A percentile compares a stretch with the other conserved stretches of the same genome.
Conservation (phyloP, 1,284 basidiomycete genomes). For the Leccinum pallidistipes region DNA sequence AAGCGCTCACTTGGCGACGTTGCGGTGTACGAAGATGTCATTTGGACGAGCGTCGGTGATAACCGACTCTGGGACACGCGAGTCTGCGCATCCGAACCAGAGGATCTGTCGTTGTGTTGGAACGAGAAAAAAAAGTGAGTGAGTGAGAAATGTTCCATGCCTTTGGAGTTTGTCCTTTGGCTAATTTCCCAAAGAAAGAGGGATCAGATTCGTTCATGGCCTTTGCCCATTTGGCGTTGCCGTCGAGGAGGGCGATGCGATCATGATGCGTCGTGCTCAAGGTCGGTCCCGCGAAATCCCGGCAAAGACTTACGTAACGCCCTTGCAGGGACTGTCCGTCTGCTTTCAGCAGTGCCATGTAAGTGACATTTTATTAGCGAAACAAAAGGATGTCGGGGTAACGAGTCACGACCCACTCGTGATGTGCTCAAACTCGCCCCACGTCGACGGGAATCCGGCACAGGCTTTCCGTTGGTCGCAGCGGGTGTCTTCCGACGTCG, state of each 20-base stretch:
- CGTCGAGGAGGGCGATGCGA: slow-evolving; percentile 41
- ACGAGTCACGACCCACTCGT: slow-evolving; percentile 15
- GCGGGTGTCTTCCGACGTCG: slow-evolving; percentile 8
- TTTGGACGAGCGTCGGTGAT: slow-evolving; percentile 57
- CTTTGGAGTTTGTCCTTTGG: slow-evolving; percentile 73
- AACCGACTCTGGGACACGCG: slow-evolving; percentile 62
- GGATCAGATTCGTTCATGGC: slow-evolving; percentile 58
- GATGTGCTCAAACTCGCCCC: slow-evolving; percentile 31
- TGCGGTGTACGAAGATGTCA: slow-evolving; percentile 69
- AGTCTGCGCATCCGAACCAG: slow-evolving; percentile 76
- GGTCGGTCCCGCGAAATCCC: too few relatives aligned
- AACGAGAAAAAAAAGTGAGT: not conserved
- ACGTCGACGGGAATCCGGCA: slow-evolving; percentile 14
- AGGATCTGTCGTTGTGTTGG: slow-evolving; percentile 44
- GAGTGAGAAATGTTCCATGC: slow-evolving; percentile 35
- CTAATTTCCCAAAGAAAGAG: slow-evolving; percentile 58
- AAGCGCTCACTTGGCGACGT: slow-evolving; percentile 59
- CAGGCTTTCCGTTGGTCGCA: slow-evolving; percentile 19
- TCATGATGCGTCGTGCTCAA: too few relatives aligned
- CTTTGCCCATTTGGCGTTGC: slow-evolving; percentile 63
- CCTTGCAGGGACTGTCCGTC: slow-evolving; percentile 13
- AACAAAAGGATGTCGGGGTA: too few relatives aligned
- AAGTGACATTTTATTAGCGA: too few relatives aligned
- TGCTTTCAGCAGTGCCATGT: slow-evolving; percentile 21
- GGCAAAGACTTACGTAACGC: too few relatives aligned